Base-by-base conservation (phyloP, 495 filamentous ascomycete genomes). In the Tuber melanosporum region DNA sequence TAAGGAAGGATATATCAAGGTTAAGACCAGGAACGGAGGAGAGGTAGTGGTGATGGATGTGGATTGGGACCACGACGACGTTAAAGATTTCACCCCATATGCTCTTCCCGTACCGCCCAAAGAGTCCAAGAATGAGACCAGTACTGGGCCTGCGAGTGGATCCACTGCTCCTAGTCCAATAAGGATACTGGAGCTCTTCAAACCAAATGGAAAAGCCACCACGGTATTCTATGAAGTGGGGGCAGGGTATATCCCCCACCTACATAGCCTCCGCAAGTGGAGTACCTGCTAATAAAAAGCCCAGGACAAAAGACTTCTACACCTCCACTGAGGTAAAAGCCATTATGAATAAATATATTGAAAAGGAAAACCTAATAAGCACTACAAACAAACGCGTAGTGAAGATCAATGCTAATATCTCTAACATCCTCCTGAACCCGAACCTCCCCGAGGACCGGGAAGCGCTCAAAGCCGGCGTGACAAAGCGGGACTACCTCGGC, bases 1-100 rank as follows among this genome's bases (percentile, higher is more conserved):
- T 81, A 92, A 92, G 81, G 84, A 89, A 73, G 81, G 86, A 9
- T 82, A 92, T 19, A 83, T 92, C 66, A 91, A 89, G 78, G 88
- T 87, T 46, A 93, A 93, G 81, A 91, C 92, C 45, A 88, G 89
- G 52, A 89, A 86, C 75, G 90, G 91, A 9, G 86, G 89, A 70
- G 91, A 93, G 81, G 89, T 88, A 2, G 87, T 91, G 20, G 88
- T 93, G 46, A 74, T 89, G 42, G 91, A 92, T 79, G 88, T 93
- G 70, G 90, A 92, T 80, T 93, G 91, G 81, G 84, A 86, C 15
- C 88, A 91, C 75, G 82, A 82, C 6, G 86, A 85, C 0, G 84
- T 92, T 20, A 80, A 85, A 45, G 81, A 87, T 39, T 93, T 93
- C 83, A 85, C 85, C 20, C 89, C 91, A 6, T 93, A 93, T 84